Evolutionary conservation across 2,329 filamentous ascomycete species (phyloP), one percentile per base, ranked within the genome.

Genomic region (Diatrype stigma): DNA sequence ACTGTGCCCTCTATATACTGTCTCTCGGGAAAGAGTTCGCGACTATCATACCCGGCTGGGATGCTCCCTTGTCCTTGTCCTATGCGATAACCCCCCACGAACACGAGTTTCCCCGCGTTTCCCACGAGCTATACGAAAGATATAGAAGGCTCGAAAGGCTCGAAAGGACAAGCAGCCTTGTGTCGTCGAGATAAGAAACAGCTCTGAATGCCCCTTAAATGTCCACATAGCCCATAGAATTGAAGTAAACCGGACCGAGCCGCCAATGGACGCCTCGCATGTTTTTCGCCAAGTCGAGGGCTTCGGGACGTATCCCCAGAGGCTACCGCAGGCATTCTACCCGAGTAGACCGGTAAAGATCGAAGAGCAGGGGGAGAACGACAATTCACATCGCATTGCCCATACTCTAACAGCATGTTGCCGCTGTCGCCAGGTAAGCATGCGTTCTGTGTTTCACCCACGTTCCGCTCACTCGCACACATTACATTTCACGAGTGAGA

Each of bases 331-430:
- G 22, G 64, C 50, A 50, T 59, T 58, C 47, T 62, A 57, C n/a
- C 61, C 55, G 48, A 60, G 60, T 54, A 67, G 56, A 48, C 60
- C 61, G 48, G 62, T 65, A 44, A 63, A 68, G 26, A 63, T 65
- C 37, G 73, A 76, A 46, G 74, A 76, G 38, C 67, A 71, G 30
- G 72, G 67, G 44, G 79, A 82, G 52, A 72, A 63, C 49, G 80
- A 81, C 52, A 71, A 75, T 61, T 70, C 79, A 51, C 75, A 81
- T 63, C 78, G 87, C 58, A 85, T 91, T 58, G 87, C 87, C 28
- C 87, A 92, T 65, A 92, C 89, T 6, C 70, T 93, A 62, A 90
- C 88, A 46, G 89, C 89, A 21, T 92, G 88, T 64, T 90, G 86
- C 64, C 83, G 88, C 55, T 93, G 88, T 70, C 82, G 88, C 67